A percentile compares a stretch with the other conserved stretches of the same genome.
Conservation (phyloP, 371 early-diverging fungal genomes). For the Sporodiniella umbellata region DNA sequence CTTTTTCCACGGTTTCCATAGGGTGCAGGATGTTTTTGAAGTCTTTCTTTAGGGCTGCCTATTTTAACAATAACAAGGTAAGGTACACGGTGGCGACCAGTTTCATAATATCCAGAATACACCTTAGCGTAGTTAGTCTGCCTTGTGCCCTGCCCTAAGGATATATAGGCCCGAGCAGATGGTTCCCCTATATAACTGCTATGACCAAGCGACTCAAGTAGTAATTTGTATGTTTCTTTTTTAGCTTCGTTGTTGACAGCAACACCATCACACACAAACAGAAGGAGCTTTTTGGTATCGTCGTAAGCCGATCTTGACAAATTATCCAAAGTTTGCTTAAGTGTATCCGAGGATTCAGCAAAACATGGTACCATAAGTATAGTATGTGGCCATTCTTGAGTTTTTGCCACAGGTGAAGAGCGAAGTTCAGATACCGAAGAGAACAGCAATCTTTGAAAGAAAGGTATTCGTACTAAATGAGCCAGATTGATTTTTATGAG, state of each 20-base stretch:
- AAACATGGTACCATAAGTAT: slow-evolving; percentile 45
- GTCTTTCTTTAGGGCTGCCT: slow-evolving; percentile 29
- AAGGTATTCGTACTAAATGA: slow-evolving; percentile 35
- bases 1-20: slow-evolving; percentile 49
- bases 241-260: slow-evolving; percentile 19
- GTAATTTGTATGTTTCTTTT: slow-evolving; percentile 27
- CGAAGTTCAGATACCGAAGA: slow-evolving; percentile 20
- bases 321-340: slow-evolving; percentile 47
- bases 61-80: slow-evolving; percentile 44
- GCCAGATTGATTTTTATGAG: slow-evolving; percentile 43
- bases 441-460: slow-evolving; percentile 29
- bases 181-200: slow-evolving; percentile 36
- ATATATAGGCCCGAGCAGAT: slow-evolving; percentile 29
- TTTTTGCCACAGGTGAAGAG: slow-evolving; percentile 2
- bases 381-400: slow-evolving; percentile 27
- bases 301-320: slow-evolving; percentile 45
- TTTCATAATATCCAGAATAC: slow-evolving; percentile 44
- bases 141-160: slow-evolving; percentile 30
- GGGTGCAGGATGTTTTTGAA: slow-evolving; percentile 8
- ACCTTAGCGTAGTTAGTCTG: slow-evolving; percentile 40
- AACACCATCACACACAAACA: slow-evolving; percentile 53
- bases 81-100: slow-evolving; percentile 46
- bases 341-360: slow-evolving; percentile 33
- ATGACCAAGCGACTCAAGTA: slow-evolving; percentile 41
- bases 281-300: slow-evolving; percentile 41